Evolutionary conservation across 192 early-diverging fungal genomes (phyloP), one percentile per base, ranked within the genome.

Genomic region (Coemansia sp.): DNA sequence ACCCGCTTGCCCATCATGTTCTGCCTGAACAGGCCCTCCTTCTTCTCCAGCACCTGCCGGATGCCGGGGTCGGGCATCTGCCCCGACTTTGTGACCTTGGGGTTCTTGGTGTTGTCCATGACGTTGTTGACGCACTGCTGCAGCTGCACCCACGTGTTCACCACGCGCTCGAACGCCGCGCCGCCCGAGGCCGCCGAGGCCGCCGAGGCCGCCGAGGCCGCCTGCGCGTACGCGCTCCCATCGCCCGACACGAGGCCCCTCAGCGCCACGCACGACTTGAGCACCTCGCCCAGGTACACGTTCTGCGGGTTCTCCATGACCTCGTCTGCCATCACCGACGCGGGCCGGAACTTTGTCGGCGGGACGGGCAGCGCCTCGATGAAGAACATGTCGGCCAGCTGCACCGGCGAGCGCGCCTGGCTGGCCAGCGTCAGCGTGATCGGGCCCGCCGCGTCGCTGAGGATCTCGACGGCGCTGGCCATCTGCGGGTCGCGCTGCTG

Each of bases 1-100:
- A 99, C 97, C 69, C 97, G 92, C 84, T 99, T 99, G 59, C 97
- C 97, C 97, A 99, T 99, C 95, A 99, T 97, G 79, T 99, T 95
- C 85, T 95, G 97, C 56, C 97, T 87, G 85, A 99, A 98, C 57
- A 99, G 82, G 66, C 97, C 97, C 73, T 98, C 94, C 86, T 99
- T 99, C 90, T 98, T 98, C 78, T 99, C 97, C 53, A 99, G 84
- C 26, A 94, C 73, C 84, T 99, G 97, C 37, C 92, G 87, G 63
- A 99, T 94, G 69, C 97, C 97, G 3, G 92, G 86, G n/a, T 93
- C 89, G 2, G 90, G 84, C 13, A 81, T 60, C 65, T 89, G 85
- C 48, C 92, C 94, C 40, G 81, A 74, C 36, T 70, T 65, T 35
- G 81, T 65, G 16, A 70, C 43, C 37, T 84, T 79, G 36, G 94